Evolutionary conservation across 768 basidiomycete genomes (phyloP).

Genomic region (Mrakia frigida): DNA sequence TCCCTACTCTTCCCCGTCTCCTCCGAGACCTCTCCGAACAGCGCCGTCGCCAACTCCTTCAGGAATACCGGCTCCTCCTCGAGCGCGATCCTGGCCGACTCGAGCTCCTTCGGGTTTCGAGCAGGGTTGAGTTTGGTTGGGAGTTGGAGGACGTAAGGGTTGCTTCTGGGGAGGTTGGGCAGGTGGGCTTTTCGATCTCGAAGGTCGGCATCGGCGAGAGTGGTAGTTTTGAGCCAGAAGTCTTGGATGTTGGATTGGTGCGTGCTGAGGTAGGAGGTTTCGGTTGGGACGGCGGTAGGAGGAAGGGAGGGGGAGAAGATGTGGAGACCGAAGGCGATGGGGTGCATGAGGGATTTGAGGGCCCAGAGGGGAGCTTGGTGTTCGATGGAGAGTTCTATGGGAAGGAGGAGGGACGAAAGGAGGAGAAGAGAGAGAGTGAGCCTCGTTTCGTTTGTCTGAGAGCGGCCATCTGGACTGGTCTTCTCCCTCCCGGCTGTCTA

Average conservation of each 20-base stretch:
- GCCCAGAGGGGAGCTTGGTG: neutral
- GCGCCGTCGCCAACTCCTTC: neutral
- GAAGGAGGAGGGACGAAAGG: neutral
- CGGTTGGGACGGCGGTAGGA: neutral
- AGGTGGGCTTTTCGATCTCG: neutral
- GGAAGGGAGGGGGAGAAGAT: conserved; percentile 9
- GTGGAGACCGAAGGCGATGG: conserved; percentile 10
- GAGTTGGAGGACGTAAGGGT: conserved; percentile 15
- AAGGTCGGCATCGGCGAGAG: neutral
- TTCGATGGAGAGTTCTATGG: neutral
- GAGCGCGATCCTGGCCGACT: neutral
- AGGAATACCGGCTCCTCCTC: neutral
- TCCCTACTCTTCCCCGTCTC: neutral
- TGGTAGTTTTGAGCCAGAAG: neutral
- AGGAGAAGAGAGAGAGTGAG: neutral
- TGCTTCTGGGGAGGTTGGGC: neutral
- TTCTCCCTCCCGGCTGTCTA: too few species aligned
- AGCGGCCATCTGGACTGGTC: neutral
- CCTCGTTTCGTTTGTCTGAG: neutral
- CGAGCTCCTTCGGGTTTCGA: neutral
- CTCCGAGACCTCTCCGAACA: neutral
- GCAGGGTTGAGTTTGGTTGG: neutral
- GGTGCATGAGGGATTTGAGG: conserved; percentile 2
- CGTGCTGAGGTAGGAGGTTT: neutral
- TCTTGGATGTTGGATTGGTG: neutral